phyloP scores from a whole-genome alignment of 345 rosid genomes.

The Euphorbia peplus region DNA sequence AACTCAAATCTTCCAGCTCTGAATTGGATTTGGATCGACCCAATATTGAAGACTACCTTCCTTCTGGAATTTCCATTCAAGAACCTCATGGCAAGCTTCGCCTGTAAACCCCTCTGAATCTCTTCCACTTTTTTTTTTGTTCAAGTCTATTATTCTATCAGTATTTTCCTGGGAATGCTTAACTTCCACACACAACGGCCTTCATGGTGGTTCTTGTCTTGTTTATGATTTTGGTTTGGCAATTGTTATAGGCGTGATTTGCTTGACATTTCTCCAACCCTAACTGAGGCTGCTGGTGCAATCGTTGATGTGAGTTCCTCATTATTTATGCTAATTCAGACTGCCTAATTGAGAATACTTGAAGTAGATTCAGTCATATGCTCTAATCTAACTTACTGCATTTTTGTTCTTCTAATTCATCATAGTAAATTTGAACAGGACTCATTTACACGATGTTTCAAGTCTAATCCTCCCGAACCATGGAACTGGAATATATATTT shows the following conservation, averaged over 20 bases:
- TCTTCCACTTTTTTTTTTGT: neutral
- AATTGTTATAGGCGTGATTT: slow-evolving; percentile 64
- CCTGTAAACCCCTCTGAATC: slow-evolving; percentile 38
- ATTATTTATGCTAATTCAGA: neutral
- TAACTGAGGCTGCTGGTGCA: slow-evolving; percentile 98
- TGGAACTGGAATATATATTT: slow-evolving; percentile 97
- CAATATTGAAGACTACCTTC: slow-evolving; percentile 93
- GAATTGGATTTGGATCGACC: slow-evolving; percentile 84
- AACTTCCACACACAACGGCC: neutral
- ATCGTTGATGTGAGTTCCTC: slow-evolving; percentile 70
- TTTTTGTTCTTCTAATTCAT: neutral
- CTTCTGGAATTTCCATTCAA: slow-evolving; percentile 78
- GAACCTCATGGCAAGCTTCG: slow-evolving; percentile 86
- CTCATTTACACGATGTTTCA: slow-evolving; percentile 88
- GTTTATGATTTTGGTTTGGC: neutral
- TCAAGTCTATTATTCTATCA: neutral
- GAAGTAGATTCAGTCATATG: neutral
- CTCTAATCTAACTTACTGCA: neutral
- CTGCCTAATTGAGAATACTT: neutral
- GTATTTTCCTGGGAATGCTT: neutral
- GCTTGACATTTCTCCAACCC: slow-evolving; percentile 83
- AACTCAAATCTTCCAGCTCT: slow-evolving; percentile 58
- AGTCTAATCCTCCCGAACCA: slow-evolving; percentile 88
- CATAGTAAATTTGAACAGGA: slow-evolving; percentile 42
- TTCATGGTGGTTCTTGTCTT: neutral